A percentile compares a stretch with the other conserved stretches of the same genome.
Evolutionary conservation across 768 basidiomycete genomes (phyloP).

Genomic region (Lentinus tigrinus): DNA sequence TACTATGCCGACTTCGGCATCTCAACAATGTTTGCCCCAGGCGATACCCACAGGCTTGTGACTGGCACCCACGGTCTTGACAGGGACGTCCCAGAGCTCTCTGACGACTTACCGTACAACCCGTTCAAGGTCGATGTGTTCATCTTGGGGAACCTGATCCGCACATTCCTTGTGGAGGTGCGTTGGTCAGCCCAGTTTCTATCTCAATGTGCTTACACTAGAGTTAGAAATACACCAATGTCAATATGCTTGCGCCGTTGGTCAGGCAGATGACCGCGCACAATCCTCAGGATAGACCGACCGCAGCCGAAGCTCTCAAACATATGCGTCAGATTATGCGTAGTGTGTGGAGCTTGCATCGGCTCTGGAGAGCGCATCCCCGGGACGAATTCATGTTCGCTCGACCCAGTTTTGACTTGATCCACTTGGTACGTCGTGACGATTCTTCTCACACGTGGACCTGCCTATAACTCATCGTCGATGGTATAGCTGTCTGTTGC

Average conservation of each 20-base stretch:
- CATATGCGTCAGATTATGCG: neutral
- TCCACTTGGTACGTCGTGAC: neutral
- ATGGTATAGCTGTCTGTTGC: neutral
- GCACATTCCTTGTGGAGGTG: constrained; percentile 7
- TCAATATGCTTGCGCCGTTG: constrained; percentile 5
- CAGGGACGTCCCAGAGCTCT: constrained; percentile 21
- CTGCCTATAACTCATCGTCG: neutral
- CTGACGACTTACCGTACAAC: constrained; percentile 18
- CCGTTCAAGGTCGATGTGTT: constrained; percentile 27
- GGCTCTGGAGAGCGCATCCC: neutral
- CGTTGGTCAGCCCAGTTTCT: neutral
- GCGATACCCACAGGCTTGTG: neutral
- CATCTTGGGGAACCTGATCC: constrained; percentile 21
- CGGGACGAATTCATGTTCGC: neutral
- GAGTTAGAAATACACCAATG: constrained; percentile 1
- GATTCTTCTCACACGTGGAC: neutral
- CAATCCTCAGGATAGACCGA: neutral
- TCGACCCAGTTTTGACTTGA: neutral
- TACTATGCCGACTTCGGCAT: constrained; percentile 30
- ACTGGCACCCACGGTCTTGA: constrained; percentile 16
- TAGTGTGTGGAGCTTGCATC: neutral
- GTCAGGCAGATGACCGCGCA: neutral
- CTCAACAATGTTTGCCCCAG: constrained; percentile 17
- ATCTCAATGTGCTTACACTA: neutral
- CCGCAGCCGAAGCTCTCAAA: neutral